Percentiles rank a stretch among this genome's conserved stretches.
Evolutionary conservation across 306 rosid genomes (phyloP).

Genomic region (Ochetophila trinervis): DNA sequence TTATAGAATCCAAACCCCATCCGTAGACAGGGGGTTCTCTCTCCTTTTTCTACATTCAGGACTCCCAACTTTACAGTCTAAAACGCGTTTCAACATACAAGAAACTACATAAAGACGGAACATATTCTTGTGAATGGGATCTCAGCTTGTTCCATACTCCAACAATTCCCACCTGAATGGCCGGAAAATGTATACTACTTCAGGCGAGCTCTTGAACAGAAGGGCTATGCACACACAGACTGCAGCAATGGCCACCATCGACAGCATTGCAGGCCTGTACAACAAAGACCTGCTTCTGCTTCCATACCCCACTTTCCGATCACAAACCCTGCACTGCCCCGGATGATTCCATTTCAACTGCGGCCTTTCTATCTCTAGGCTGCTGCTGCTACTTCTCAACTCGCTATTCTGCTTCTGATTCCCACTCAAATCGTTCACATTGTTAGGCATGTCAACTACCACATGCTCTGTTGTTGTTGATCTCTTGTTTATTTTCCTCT

Average conservation of each 20-base stretch:
- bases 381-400: conserved; percentile 31
- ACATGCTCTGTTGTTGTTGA: conserved; percentile 43
- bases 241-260: conserved; percentile 82
- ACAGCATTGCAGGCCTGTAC: conserved; percentile 77
- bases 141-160: conserved; percentile 63
- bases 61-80: too few species aligned
- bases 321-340: conserved; percentile 46
- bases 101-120: background rate
- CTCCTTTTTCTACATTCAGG: too few species aligned
- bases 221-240: conserved; percentile 89
- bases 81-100: background rate
- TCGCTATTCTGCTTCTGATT: background rate
- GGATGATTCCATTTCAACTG: conserved; percentile 6
- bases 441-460: conserved; percentile 57
- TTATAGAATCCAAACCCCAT: too few species aligned
- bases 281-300: conserved; percentile 42
- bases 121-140: background rate
- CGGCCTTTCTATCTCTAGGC: conserved; percentile 48
- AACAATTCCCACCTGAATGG: conserved; percentile 82
- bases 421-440: background rate
- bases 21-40: too few species aligned
- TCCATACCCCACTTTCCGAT: conserved; percentile 41
- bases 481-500: conserved; percentile 49
- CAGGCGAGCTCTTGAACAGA: conserved; percentile 81
- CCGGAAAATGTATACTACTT: conserved; percentile 55